Percentiles rank a stretch among this genome's conserved stretches.
Conservation (phyloP, 345 rosid genomes). For the Eucalyptus sp. region DNA sequence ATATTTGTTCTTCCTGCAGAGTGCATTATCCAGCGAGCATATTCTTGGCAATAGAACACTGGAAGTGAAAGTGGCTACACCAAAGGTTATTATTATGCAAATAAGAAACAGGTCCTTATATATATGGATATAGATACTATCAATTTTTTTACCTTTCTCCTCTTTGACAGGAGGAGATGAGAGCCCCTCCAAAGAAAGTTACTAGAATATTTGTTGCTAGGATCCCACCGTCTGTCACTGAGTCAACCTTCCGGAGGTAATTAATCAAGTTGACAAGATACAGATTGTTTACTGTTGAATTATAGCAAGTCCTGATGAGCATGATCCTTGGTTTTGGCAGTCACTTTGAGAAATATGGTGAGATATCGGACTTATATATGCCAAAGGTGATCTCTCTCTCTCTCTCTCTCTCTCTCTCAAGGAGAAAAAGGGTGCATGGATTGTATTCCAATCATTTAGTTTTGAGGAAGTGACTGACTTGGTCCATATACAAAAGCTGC, state of each 20-base stretch:
- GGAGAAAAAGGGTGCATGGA: not conserved
- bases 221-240: constrained; percentile 79
- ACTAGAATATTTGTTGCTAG: constrained; percentile 95
- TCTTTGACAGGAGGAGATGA: constrained; percentile 82
- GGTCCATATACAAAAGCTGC: not conserved
- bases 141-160: not conserved
- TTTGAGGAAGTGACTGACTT: not conserved
- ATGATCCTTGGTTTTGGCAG: constrained; percentile 24
- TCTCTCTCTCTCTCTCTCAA: not conserved
- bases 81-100: constrained; percentile 48
- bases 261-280: not conserved
- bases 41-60: constrained; percentile 76
- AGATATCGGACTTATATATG: constrained; percentile 89
- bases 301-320: not conserved
- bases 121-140: not conserved
- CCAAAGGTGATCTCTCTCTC: constrained; percentile 52
- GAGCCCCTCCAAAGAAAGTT: constrained; percentile 68
- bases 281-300: not conserved
- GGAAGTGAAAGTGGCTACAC: constrained; percentile 92
- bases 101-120: not conserved
- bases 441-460: not conserved
- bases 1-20: constrained; percentile 22
- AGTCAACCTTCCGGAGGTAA: constrained; percentile 80
- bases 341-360: constrained; percentile 92
- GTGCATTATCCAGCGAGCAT: constrained; percentile 67